Base-by-base conservation (phyloP, 768 basidiomycete genomes). In the Boletellus sp. region DNA sequence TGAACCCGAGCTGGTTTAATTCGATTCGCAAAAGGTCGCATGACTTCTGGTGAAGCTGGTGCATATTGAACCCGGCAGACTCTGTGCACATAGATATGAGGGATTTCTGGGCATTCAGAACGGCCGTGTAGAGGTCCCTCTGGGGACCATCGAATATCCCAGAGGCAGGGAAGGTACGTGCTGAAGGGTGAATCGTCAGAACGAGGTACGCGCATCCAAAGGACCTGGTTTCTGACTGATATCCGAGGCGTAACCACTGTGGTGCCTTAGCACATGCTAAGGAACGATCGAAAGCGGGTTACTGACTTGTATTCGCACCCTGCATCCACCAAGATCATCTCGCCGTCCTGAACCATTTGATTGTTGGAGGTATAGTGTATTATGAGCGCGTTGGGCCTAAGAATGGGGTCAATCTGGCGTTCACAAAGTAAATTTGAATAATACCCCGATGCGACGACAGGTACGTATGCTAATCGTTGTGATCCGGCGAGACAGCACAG, bases 331-430 rank as follows among this genome's bases (percentile, higher is more conserved):
- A 96, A 76, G 15, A 96, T 74, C 57, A 91, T 73, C 58, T 98
- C 94, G 17, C 75, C 81, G 1, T 81, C 69, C 35, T 76, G 73
- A 9, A 94, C 69, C 17, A 87, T 58, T 50, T 90, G 88, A 64
- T 95, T 85, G 66, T 98, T 98, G 16, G 85, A 78, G 1, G 93
- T 95, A 64, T 98, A 98, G 61, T 99, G 96, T 53, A 99, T 93
- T 36, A 90, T 85, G 1, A 96, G 76, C 8, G 90, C 84, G 61
- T 97, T 96, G 2, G 87, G 77, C 24, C 92, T 94, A 31, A 42
- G 56, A 33, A 19, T 35, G 9, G 22, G 12, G 35, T 59, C 20
- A 43, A 36, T 11, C 16, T 22, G 28, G 42, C 36, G 17, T 31
- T 48, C 37, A 2, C 28, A 47, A 37, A 45, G 40, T 5, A 34